Percentiles rank a stretch among this genome's conserved stretches.
These are phyloP conservation scores for Helianthus tuberosus DNA, from an alignment of 129 eudicot genomes.

Conservation along the genomic window DNA sequence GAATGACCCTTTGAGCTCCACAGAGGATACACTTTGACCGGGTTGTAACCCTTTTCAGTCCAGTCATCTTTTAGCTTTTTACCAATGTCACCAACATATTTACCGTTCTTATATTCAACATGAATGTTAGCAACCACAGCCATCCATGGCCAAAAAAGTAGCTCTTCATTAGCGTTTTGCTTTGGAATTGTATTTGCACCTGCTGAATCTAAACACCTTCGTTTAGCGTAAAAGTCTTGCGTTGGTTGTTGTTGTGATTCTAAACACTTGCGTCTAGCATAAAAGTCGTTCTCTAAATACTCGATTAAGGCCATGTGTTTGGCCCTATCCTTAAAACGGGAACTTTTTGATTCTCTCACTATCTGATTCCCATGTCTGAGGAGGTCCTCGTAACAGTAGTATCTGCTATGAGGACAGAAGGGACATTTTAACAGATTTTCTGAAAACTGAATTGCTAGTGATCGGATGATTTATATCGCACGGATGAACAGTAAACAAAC, in stretches of 20 bases:
- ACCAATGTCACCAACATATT: slow-evolving; percentile 61
- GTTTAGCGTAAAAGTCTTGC: slow-evolving; percentile 4
- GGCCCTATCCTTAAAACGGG: slow-evolving; percentile 48
- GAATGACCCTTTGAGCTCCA: slow-evolving; percentile 64
- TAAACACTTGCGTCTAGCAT: slow-evolving; percentile 9
- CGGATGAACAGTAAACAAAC: no score
- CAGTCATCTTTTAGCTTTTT: slow-evolving; percentile 55
- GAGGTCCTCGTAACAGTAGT: slow-evolving; percentile 43
- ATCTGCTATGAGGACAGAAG: slow-evolving; percentile 47
- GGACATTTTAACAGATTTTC: slow-evolving; percentile 50
- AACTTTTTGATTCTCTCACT: slow-evolving; percentile 51
- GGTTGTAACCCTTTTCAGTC: slow-evolving; percentile 57
- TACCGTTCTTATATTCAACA: slow-evolving; percentile 35
- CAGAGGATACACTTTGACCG: slow-evolving; percentile 57
- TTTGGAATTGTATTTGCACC: not conserved
- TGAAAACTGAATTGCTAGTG: slow-evolving; percentile 32
- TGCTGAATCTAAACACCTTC: slow-evolving; percentile 15
- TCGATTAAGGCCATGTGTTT: slow-evolving; percentile 52
- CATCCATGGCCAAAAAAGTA: slow-evolving; percentile 75
- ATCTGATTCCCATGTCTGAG: slow-evolving; percentile 57
- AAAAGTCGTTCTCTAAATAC: slow-evolving; percentile 39
- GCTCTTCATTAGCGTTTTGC: slow-evolving; percentile 41
- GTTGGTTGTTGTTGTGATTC: not conserved
- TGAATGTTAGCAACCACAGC: slow-evolving; percentile 69
- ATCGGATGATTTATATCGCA: no score